Percentiles rank a stretch among this genome's conserved stretches.
Conservation (phyloP, 1,284 basidiomycete species). For the Pterulicium gracile region DNA sequence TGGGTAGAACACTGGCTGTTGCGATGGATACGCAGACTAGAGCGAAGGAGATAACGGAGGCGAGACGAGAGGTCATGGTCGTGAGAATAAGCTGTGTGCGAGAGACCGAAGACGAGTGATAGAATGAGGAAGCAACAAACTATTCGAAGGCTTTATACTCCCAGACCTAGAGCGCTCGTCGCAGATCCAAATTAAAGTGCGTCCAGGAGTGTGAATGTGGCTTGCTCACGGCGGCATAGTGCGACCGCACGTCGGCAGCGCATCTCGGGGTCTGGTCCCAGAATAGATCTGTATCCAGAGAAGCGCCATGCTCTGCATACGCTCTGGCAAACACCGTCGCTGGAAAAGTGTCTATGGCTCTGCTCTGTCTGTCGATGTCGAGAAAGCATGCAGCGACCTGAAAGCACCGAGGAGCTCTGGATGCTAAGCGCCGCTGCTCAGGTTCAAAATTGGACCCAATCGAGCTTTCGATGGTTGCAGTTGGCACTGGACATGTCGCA, state of each 20-base stretch:
- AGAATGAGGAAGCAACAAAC: too few relatives aligned
- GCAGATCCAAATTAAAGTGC: too few relatives aligned
- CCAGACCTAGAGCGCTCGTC: neutral
- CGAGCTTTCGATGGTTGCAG: neutral
- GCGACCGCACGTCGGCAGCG: neutral
- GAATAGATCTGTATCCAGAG: neutral
- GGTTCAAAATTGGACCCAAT: too few relatives aligned
- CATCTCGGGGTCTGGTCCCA: neutral
- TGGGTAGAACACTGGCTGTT: neutral
- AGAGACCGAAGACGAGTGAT: neutral
- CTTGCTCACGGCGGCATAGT: neutral
- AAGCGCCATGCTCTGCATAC: neutral
- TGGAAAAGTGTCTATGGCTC: neutral
- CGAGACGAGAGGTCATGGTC: neutral
- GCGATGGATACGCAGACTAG: neutral
- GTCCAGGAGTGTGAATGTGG: too few relatives aligned
- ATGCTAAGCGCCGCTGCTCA: too few relatives aligned
- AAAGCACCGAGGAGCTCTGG: too few relatives aligned
- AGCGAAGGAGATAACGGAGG: neutral
- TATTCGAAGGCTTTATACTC: neutral
- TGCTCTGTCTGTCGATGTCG: neutral
- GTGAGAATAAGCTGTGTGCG: neutral
- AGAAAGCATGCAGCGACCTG: neutral
- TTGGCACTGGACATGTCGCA: too few relatives aligned
- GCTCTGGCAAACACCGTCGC: neutral